A percentile compares a stretch with the other conserved stretches of the same genome.
Evolutionary conservation across 2,329 filamentous ascomycete species (phyloP).

Genomic region (Mycosphaerella sp.): DNA sequence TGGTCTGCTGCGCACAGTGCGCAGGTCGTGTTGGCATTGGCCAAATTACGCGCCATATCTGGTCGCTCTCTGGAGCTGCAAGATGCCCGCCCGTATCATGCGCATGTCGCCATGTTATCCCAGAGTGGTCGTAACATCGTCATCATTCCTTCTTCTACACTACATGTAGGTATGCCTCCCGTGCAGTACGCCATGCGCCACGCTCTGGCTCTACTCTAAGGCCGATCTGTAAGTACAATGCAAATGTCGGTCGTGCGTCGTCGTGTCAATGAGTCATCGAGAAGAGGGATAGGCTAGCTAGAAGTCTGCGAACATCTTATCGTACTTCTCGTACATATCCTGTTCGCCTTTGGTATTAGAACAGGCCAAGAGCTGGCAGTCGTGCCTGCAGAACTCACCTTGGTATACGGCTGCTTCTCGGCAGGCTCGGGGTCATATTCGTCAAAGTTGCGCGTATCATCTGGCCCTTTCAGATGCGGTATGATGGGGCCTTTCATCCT

Average conservation of each 20-base stretch:
- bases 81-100: neutral
- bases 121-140: conserved; percentile 7
- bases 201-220: conserved; percentile 11
- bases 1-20: neutral
- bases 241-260: conserved; percentile 6
- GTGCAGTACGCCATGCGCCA: conserved; percentile 16
- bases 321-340: conserved; percentile 63
- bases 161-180: neutral
- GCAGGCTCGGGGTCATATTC: conserved; percentile 71
- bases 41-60: conserved; percentile 4
- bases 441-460: conserved; percentile 76
- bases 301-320: conserved; percentile 65
- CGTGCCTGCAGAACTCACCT: conserved; percentile 28
- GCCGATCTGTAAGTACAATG: conserved; percentile 17
- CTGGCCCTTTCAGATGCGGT: conserved; percentile 64
- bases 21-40: neutral
- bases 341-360: conserved; percentile 8
- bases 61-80: neutral
- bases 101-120: neutral
- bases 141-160: neutral
- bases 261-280: neutral
- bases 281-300: conserved; percentile 33
- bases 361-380: neutral
- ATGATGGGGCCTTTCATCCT: conserved; percentile 64
- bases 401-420: conserved; percentile 59